Evolutionary conservation across 2,329 filamentous ascomycete species (phyloP).

Genomic region (Ophiostoma triangulosporum): DNA sequence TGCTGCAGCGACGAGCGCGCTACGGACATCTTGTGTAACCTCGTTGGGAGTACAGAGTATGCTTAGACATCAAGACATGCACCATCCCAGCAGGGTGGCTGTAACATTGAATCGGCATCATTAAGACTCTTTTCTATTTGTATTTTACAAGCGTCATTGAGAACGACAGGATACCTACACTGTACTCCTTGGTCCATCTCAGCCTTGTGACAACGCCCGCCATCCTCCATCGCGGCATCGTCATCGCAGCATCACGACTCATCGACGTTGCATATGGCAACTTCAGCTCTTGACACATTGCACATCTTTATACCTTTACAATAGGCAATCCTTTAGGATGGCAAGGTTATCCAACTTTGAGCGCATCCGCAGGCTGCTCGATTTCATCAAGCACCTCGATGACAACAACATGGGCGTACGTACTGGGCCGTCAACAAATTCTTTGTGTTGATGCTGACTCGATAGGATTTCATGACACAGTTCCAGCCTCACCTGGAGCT

Average conservation of each 20-base stretch:
- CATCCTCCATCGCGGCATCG: not conserved
- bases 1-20: not conserved
- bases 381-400: conserved; percentile 1
- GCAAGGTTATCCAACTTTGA: not conserved
- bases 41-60: not conserved
- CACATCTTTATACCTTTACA: not conserved
- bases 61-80: too few relatives aligned
- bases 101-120: too few relatives aligned
- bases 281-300: too few relatives aligned
- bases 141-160: too few relatives aligned
- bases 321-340: not conserved
- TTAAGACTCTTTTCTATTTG: too few relatives aligned
- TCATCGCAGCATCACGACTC: not conserved
- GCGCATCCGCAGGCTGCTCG: conserved; percentile 9
- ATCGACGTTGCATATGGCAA: too few relatives aligned
- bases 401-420: not conserved
- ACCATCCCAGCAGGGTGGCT: not conserved
- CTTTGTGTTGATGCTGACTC: too few relatives aligned
- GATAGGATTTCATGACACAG: conserved; percentile 26
- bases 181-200: too few relatives aligned
- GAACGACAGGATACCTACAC: too few relatives aligned
- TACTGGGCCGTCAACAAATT: too few relatives aligned
- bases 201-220: not conserved
- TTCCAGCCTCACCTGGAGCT: conserved; percentile 30
- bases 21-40: not conserved